Base-by-base conservation (phyloP, 192 early-diverging fungal genomes). In the Dimargaris xerosporica region DNA sequence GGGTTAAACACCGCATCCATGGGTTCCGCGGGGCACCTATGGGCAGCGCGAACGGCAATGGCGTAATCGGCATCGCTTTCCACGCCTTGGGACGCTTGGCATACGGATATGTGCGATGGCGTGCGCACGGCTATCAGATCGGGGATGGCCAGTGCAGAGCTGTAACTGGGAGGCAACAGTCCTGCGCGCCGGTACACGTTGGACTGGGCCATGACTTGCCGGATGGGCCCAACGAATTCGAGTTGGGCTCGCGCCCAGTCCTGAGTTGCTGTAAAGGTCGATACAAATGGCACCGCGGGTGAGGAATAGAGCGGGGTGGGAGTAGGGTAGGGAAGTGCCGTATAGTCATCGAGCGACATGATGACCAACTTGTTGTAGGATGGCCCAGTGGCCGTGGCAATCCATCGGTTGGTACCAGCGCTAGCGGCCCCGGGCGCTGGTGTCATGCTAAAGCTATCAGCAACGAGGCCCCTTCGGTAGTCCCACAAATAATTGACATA, bases 191-290 rank as follows among this genome's bases (percentile, higher is more conserved):
- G 50, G 28, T 26, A 52, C 50, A n/a, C 50, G 19, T 21, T 52
- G 50, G 50, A 52, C n/a, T 52, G 50, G 50, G 50, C 50, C 28
- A 28, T n/a, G 23, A 52, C 50, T n/a, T 52, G 50, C n/a, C 50
- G 50, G 50, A 52, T 52, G 13, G 50, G 50, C 50, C 23, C 50
- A 7, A 19, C 9, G n/a, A 52, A 52, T 10, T 21, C 28, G 23
- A 52, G 19, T 11, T 52, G 50, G 3, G 50, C 19, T n/a, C 19
- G 21, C 1, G 50, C 21, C 50, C 50, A 52, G 23, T 52, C 50
- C n/a, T 21, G 19, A 19, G 50, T 26, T 19, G 11, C 10, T n/a
- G 21, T 52, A 28, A 52, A 52, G 28, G 50, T 52, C 23, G 50
- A 52, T 28, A 52, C 50, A 52, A 52, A 52, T 7, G 50, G 50